Evolutionary conservation across 768 basidiomycete genomes (phyloP).

Genomic region (Galerina sulciceps): DNA sequence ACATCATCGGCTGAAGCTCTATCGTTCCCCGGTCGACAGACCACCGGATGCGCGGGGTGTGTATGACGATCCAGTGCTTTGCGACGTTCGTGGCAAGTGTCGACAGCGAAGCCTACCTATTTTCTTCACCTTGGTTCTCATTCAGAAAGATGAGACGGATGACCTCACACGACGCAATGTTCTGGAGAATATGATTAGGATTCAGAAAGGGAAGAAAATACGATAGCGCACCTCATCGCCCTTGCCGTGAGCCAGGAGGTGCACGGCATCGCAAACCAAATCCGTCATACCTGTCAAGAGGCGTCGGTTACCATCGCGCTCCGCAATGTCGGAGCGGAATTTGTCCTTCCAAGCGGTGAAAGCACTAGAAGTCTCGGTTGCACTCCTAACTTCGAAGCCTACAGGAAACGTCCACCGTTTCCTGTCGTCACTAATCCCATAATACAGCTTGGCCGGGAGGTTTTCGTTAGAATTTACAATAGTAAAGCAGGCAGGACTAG

Average conservation of each 20-base stretch:
- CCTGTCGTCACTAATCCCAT: slow-evolving; percentile 17
- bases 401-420: slow-evolving; percentile 21
- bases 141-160: no score
- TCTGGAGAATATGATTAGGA: no score
- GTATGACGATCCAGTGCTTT: no score
- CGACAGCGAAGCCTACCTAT: no score
- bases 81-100: no score
- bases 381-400: slow-evolving; percentile 13
- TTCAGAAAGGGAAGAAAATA: no score
- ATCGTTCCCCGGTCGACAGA: no score
- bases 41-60: no score
- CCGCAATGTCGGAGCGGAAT: slow-evolving; percentile 13
- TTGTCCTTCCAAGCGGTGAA: slow-evolving; percentile 12
- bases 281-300: slow-evolving; percentile 9
- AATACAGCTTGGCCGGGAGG: slow-evolving; percentile 17
- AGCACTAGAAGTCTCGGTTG: slow-evolving; percentile 17
- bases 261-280: slow-evolving; percentile 17
- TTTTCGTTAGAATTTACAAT: slow-evolving; percentile 16
- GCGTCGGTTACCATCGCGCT: slow-evolving; percentile 19
- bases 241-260: slow-evolving; percentile 22
- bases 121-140: no score
- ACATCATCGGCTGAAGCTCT: no score
- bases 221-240: slow-evolving; percentile 18
- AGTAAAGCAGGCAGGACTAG: slow-evolving; percentile 9
- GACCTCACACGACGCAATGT: no score